Evolutionary conservation across 225 moss, liverwort and hornwort species (phyloP).

Genomic region (Sphagnum tenellum): DNA sequence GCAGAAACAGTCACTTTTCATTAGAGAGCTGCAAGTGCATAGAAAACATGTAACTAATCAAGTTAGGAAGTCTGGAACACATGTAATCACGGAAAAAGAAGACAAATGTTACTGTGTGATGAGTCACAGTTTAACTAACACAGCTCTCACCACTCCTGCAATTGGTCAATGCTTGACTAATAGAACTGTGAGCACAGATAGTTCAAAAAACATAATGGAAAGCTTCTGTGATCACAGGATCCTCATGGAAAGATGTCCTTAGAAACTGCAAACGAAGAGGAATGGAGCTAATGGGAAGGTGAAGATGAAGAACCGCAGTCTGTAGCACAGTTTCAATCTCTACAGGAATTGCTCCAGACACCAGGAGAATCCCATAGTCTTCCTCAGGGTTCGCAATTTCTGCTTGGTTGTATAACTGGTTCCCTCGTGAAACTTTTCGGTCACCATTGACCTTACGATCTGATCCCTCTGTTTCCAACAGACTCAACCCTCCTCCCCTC

Average conservation of each 20-base stretch:
- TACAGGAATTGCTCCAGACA: constrained; percentile 35
- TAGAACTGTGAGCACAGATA: neutral
- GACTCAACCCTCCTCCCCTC: neutral
- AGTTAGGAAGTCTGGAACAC: no score
- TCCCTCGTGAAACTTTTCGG: neutral
- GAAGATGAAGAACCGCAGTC: constrained; percentile 15
- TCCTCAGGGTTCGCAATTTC: neutral
- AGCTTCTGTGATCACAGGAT: neutral
- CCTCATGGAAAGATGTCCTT: neutral
- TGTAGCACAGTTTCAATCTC: constrained; percentile 28
- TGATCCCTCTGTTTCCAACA: neutral
- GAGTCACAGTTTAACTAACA: no score
- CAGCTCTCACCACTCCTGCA: neutral
- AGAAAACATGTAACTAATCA: no score
- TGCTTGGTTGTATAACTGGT: neutral
- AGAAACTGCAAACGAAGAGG: neutral
- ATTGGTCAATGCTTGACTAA: neutral
- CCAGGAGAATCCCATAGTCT: constrained; percentile 15
- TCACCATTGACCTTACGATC: neutral
- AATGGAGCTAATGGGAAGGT: neutral
- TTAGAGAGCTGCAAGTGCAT: no score
- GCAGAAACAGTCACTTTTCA: no score
- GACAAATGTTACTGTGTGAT: no score
- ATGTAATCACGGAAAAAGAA: no score
- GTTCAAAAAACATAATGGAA: neutral